Evolutionary conservation across 2,329 filamentous ascomycete genomes (phyloP).

Genomic region (Phymatotrichopsis omnivora): DNA sequence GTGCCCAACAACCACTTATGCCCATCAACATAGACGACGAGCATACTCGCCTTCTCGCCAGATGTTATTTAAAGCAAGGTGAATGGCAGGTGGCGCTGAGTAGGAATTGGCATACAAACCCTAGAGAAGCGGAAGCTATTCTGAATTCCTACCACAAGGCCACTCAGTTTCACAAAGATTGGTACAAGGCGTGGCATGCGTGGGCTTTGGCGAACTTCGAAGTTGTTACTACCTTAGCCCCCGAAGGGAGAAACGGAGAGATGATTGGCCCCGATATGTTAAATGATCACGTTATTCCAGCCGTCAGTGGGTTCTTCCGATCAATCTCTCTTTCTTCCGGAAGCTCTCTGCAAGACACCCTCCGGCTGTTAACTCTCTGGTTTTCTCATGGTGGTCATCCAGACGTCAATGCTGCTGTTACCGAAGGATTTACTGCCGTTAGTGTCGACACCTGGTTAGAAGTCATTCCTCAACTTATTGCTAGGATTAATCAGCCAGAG

Average conservation of each 20-base stretch:
- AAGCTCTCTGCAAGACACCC: constrained; percentile 89
- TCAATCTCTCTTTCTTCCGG: constrained; percentile 86
- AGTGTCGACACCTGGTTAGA: constrained; percentile 98
- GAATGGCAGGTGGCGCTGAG: constrained; percentile 88
- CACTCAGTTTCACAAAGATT: constrained; percentile 84
- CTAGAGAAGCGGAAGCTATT: constrained; percentile 76
- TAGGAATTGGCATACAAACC: constrained; percentile 64
- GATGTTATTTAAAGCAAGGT: constrained; percentile 91
- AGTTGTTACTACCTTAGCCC: constrained; percentile 72
- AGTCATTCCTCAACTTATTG: constrained; percentile 94
- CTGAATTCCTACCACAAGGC: constrained; percentile 83
- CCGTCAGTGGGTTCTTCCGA: constrained; percentile 92
- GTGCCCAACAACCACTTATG: constrained; percentile 21
- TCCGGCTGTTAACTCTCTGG: constrained; percentile 88
- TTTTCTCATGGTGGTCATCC: constrained; percentile 82
- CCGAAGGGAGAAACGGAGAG: constrained; percentile 47
- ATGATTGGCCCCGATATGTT: constrained; percentile 49
- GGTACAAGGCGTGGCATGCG: constrained; percentile 99
- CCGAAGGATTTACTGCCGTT: constrained; percentile 80
- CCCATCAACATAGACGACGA: constrained; percentile 40
- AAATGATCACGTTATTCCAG: constrained; percentile 82
- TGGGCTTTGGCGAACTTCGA: constrained; percentile 99
- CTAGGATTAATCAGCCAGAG: constrained; percentile 93
- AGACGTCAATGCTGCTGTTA: constrained; percentile 81
- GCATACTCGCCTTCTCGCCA: constrained; percentile 65